Base-by-base conservation (phyloP, 2,329 filamentous ascomycete genomes). In the Clonostachys sp. region DNA sequence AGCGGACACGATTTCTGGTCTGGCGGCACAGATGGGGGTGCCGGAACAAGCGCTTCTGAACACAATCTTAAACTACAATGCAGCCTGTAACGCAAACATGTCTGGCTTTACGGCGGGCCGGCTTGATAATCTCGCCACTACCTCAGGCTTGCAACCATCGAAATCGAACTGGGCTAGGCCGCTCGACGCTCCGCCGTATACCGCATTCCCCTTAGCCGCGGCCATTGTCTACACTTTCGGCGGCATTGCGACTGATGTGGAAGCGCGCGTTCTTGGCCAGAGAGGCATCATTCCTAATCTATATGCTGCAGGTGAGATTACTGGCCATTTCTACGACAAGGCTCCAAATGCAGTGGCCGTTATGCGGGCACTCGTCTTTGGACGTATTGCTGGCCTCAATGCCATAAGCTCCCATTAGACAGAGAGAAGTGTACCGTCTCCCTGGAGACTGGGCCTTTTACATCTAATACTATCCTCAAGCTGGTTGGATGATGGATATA, bases 301-400 rank as follows among this genome's bases (percentile, higher is more conserved):
- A 1, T 85, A 80, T 75, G 81, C 75, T 0, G 81, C 82, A 0
- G 83, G 83, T 0, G 83, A 86, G 65, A 74, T 84, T 16, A 83
- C 81, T 0, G 83, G 83, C 0, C 82, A 82, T 0, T 66, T 86
- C 9, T 82, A 86, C 55, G 81, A 24, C 20, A 24, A 24, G 20
- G 20, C 20, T 24, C 20, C 20, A 24, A 24, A 24, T 24, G 45
- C 45, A 42, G 45, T 47, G 40, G 45, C 45, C 45, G 45, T 47
- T 42, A 47, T 47, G 45, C 45, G 45, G 45, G 45, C 45, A 47
- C 45, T 47, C 40, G 45, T 46, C 45, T 46, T 43, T 47, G 45
- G 40, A 47, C 38, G 45, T 47, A 43, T 42, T 47, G 45, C 45
- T 43, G 45, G 45, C 40, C 38, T 47, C 40, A 47, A 43, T 47